Evolutionary conservation across 164 flowering plant species (phyloP).

Genomic region (Malania oleifera): DNA sequence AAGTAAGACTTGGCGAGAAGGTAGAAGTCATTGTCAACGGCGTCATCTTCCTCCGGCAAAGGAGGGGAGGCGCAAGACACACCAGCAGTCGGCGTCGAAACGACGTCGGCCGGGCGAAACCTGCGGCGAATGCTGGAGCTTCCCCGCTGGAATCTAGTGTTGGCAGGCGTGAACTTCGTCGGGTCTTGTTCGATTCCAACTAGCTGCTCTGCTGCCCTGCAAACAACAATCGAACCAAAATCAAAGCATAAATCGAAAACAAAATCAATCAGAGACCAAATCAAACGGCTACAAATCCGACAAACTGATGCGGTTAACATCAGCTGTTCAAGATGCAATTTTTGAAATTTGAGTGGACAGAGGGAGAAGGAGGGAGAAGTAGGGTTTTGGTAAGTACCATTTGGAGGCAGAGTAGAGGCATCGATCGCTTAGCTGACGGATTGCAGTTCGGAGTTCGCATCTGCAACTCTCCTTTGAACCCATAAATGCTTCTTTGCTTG

Average conservation of each 20-base stretch:
- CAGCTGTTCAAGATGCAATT: background rate
- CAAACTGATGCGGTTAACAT: background rate
- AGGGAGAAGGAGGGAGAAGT: constrained; percentile 8
- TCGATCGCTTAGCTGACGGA: constrained; percentile 90
- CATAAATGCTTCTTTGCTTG: too few species aligned
- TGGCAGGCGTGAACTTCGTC: constrained; percentile 72
- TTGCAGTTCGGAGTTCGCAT: constrained; percentile 73
- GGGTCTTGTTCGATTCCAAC: constrained; percentile 91
- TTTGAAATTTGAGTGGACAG: background rate
- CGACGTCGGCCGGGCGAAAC: constrained; percentile 44
- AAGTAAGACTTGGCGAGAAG: constrained; percentile 84
- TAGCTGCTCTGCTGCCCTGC: constrained; percentile 94
- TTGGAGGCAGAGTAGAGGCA: constrained; percentile 90
- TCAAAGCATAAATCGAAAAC: too few species aligned
- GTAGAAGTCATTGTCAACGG: constrained; percentile 59
- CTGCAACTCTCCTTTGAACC: constrained; percentile 60
- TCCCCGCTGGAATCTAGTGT: constrained; percentile 77
- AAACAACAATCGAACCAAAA: background rate
- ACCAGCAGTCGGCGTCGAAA: constrained; percentile 60
- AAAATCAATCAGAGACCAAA: background rate
- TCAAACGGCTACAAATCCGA: too few species aligned
- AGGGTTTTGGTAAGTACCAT: constrained; percentile 54
- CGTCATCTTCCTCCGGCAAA: constrained; percentile 59
- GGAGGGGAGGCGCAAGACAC: constrained; percentile 65
- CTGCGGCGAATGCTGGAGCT: constrained; percentile 78